Evolutionary conservation across 2,329 filamentous ascomycete genomes (phyloP), one percentile per base, ranked within the genome.

Genomic region (Aspergillus puulaauensis): DNA sequence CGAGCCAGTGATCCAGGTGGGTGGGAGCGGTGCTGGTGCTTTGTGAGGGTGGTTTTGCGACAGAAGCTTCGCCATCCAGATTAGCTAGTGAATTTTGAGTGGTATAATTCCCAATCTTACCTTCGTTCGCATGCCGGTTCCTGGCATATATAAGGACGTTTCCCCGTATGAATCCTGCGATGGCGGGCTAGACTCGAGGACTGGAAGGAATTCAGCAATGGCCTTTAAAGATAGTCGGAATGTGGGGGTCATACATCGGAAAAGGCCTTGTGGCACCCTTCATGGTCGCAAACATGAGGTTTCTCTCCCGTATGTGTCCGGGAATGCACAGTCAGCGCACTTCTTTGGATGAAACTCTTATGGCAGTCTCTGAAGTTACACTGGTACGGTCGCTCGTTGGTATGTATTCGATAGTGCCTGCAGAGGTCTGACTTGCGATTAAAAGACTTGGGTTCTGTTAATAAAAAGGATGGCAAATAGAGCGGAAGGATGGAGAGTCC

Each of bases 361-460:
- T 74, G 75, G 68, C 77, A 79, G 57, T 75, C 74, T 52, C 73
- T 69, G 49, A 77, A 72, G 1, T 70, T 77, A 65, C 77, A 79
- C 50, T 75, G 73, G 59, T 79, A 79, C n/a, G 77, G 77, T 48
- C 77, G 74, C 61, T 79, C 77, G 63, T 79, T 79, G 62, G 77
- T 79, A 56, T 79, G 77, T 66, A 79, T 79, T 56, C 77, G 75
- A 64, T 75, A 77, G 63, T 79, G 77, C 59, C 77, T 71, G 64
- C 75, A 75, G 41, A 79, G 72, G 66, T 79, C 77, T 21, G 77
- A 79, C 59, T 79, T 79, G 68, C 77, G 75, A 71, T 79, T 79
- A 70, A 79, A 79, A 6, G 76, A 77, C 77, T 31, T 79, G 62
- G 33, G 15, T 7, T 39, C 48, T 47, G 23, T 59, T 23, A 56